Evolutionary conservation across 257 asterid genomes (phyloP).

Genomic region (Vinca minor): DNA sequence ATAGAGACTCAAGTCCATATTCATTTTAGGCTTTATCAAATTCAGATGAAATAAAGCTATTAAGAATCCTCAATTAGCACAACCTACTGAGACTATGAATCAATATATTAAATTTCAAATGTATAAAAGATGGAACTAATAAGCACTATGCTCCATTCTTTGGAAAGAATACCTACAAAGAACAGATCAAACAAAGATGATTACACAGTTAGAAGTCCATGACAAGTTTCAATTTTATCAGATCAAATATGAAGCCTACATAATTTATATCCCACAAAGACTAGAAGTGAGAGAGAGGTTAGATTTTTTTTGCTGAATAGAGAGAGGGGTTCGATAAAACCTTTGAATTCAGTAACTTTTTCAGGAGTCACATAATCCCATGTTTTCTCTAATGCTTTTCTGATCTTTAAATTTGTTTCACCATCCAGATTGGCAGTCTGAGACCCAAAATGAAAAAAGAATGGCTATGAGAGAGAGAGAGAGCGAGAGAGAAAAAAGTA

Average conservation of each 20-base stretch:
- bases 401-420: slow-evolving; percentile 96
- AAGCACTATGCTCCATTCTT: background rate
- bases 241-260: background rate
- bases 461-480: slow-evolving; percentile 7
- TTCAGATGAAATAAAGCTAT: background rate
- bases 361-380: slow-evolving; percentile 90
- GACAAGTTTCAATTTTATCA: background rate
- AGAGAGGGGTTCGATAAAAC: too few species aligned
- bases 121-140: background rate
- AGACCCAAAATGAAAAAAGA: slow-evolving; percentile 15
- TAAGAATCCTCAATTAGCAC: background rate
- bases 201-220: background rate
- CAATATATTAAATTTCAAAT: background rate
- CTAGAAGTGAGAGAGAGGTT: slow-evolving; percentile 14
- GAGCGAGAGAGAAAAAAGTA: slow-evolving; percentile 10
- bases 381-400: slow-evolving; percentile 94
- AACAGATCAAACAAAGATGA: background rate
- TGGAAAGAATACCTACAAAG: background rate
- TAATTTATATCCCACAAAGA: background rate
- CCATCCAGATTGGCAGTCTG: slow-evolving; percentile 99
- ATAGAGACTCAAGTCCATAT: slow-evolving; percentile 3
- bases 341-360: slow-evolving; percentile 78
- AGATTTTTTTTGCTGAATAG: too few species aligned
- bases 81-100: background rate
- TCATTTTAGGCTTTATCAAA: background rate